phyloP scores from a whole-genome alignment of 495 filamentous ascomycete genomes.

The Venustampulla echinocandica region DNA sequence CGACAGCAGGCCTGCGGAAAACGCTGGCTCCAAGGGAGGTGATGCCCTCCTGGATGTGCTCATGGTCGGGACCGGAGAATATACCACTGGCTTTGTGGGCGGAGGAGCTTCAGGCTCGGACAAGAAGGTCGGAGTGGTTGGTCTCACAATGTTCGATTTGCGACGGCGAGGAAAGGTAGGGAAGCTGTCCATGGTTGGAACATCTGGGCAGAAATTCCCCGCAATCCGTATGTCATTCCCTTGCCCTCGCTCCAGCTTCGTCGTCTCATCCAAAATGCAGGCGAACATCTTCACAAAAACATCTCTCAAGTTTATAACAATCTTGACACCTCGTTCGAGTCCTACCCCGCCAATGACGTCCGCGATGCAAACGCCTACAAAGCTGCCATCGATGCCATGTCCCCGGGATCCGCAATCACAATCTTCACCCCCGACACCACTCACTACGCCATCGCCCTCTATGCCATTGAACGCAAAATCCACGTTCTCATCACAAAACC shows the following conservation, averaged over 20 bases:
- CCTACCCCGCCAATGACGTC: slow-evolving; percentile 63
- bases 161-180: slow-evolving; percentile 81
- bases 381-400: slow-evolving; percentile 74
- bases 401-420: slow-evolving; percentile 80
- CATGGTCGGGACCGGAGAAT: slow-evolving; percentile 94
- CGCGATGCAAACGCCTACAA: slow-evolving; percentile 82
- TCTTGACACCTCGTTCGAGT: slow-evolving; percentile 73
- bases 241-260: slow-evolving; percentile 2
- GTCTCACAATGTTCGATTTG: slow-evolving; percentile 82
- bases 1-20: slow-evolving; percentile 1
- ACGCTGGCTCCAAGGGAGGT: slow-evolving; percentile 18
- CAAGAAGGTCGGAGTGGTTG: slow-evolving; percentile 92
- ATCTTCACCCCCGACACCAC: slow-evolving; percentile 96
- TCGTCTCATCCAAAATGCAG: slow-evolving; percentile 43
- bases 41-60: slow-evolving; percentile 65
- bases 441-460: slow-evolving; percentile 89
- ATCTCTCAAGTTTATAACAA: slow-evolving; percentile 81
- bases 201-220: slow-evolving; percentile 79
- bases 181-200: slow-evolving; percentile 81
- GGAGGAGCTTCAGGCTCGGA: slow-evolving; percentile 69
- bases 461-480: slow-evolving; percentile 76
- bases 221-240: slow-evolving; percentile 61
- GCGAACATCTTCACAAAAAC: slow-evolving; percentile 79
- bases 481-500: slow-evolving; percentile 95
- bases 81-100: slow-evolving; percentile 86